These are phyloP conservation scores for Trypanosoma boissoni DNA, from an alignment of 208 protist species.

Conservation along the genomic window DNA sequence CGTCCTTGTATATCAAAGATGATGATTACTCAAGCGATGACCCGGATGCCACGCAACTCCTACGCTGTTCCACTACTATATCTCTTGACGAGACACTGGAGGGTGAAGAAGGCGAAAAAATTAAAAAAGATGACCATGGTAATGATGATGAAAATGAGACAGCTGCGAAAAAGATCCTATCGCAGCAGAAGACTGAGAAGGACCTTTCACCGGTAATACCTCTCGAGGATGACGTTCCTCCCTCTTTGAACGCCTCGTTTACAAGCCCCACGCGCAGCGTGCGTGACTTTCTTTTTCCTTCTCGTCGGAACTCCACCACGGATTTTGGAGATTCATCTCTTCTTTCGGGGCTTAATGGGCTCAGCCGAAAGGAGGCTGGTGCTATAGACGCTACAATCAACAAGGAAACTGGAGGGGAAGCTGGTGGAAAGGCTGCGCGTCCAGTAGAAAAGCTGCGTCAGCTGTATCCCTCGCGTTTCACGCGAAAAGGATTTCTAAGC, in stretches of 20 bases:
- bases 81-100: no score
- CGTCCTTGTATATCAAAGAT: conserved; percentile 10
- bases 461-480: conserved; percentile 51
- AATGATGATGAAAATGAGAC: background rate
- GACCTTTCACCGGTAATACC: background rate
- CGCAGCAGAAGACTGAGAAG: no score
- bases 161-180: no score
- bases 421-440: conserved; percentile 4
- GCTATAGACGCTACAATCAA: background rate
- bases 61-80: background rate
- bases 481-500: conserved; percentile 50
- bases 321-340: conserved; percentile 13
- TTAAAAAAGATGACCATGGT: background rate
- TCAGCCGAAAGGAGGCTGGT: no score
- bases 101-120: conserved; percentile 4
- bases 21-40: conserved; percentile 16
- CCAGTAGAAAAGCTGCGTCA: conserved; percentile 38
- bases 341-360: background rate
- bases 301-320: background rate
- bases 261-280: conserved; percentile 15
- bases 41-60: background rate
- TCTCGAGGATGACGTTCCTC: background rate
- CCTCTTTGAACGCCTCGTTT: background rate
- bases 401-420: background rate
- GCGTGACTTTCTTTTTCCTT: conserved; percentile 24